Evolutionary conservation across 75 land plant species (phyloP).

Genomic region (Cryptomeria japonica): DNA sequence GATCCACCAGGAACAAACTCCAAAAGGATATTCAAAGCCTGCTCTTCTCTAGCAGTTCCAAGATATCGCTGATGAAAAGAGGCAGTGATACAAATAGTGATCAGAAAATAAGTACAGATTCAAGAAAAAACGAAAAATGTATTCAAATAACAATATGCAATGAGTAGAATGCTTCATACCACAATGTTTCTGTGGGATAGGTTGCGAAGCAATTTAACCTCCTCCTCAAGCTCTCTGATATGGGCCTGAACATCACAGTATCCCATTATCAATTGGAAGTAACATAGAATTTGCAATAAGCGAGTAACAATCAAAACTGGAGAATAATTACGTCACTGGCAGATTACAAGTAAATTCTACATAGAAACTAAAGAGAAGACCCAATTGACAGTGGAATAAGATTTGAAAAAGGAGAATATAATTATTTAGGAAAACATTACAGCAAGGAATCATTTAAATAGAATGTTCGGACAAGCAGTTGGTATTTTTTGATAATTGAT

Average conservation of each 20-base stretch:
- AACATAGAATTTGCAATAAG: neutral
- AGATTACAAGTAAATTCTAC: neutral
- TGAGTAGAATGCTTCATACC: constrained; percentile 39
- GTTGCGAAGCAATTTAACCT: constrained; percentile 92
- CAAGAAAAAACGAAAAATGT: neutral
- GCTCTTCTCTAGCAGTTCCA: constrained; percentile 95
- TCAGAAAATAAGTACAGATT: neutral
- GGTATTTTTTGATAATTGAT: neutral
- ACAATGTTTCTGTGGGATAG: constrained; percentile 96
- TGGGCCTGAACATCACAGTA: constrained; percentile 51
- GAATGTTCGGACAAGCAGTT: neutral
- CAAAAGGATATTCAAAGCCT: constrained; percentile 85
- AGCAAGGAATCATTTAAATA: neutral
- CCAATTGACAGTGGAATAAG: neutral
- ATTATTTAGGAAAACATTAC: neutral
- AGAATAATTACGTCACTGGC: neutral
- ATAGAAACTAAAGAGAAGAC: neutral
- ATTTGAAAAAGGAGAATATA: neutral
- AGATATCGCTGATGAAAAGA: constrained; percentile 67
- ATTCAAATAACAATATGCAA: neutral
- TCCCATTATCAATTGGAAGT: neutral
- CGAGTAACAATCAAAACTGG: neutral
- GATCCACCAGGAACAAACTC: constrained; percentile 99
- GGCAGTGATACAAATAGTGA: neutral
- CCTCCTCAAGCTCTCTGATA: constrained; percentile 93